These are phyloP conservation scores for Phanerochaete sordida DNA, from an alignment of 768 basidiomycete genomes.

Conservation along the genomic window DNA sequence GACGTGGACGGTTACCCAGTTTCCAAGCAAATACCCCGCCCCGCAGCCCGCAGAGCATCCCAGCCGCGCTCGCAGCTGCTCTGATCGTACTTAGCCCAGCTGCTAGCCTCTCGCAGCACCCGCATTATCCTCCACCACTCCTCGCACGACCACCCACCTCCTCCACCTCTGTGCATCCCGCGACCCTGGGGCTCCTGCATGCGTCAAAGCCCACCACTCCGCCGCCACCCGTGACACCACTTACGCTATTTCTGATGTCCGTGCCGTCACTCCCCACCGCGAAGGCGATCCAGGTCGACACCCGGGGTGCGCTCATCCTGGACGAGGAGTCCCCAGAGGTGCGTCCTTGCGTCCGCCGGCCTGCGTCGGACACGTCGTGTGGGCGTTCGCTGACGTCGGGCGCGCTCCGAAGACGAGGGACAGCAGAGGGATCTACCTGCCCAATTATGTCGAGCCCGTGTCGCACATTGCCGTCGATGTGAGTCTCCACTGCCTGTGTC, in stretches of 20 bases:
- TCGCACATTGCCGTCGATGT: conserved; percentile 98
- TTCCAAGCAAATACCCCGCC: background rate
- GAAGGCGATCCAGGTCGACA: conserved; percentile 91
- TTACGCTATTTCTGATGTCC: conserved; percentile 16
- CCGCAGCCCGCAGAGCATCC: background rate
- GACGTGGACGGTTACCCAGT: conserved; percentile 1
- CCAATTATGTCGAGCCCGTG: conserved; percentile 95
- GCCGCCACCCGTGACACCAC: background rate
- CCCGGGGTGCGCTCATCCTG: conserved; percentile 88
- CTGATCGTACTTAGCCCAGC: background rate
- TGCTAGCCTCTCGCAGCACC: background rate
- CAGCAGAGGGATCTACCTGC: conserved; percentile 94
- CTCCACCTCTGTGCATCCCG: background rate
- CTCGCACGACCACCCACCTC: background rate
- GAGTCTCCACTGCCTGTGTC: conserved; percentile 32
- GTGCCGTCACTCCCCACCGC: conserved; percentile 72
- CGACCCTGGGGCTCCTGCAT: background rate
- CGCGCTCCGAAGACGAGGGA: conserved; percentile 67
- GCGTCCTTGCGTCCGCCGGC: conserved; percentile 23
- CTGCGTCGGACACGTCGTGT: background rate
- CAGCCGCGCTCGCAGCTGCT: background rate
- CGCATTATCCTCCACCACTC: background rate
- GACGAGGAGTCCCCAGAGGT: conserved; percentile 95
- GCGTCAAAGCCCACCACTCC: background rate
- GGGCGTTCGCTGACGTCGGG: conserved; percentile 4